A percentile compares a stretch with the other conserved stretches of the same genome.
Evolutionary conservation across 495 filamentous ascomycete genomes (phyloP).

Genomic region (Neurospora sp.): DNA sequence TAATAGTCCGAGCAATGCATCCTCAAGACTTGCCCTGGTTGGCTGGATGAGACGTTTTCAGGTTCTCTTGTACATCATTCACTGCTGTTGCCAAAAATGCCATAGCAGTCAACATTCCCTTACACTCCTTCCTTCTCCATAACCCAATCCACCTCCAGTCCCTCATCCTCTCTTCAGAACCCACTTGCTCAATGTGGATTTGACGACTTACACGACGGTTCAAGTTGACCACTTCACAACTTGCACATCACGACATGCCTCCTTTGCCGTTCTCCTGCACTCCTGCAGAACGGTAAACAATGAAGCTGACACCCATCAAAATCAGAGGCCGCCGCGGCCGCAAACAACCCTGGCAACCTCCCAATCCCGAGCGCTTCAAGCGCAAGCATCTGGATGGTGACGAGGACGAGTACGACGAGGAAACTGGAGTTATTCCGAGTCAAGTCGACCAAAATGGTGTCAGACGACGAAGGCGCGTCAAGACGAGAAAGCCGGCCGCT

Average conservation of each 20-base stretch:
- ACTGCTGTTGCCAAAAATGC: not conserved
- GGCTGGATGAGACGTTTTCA: not conserved
- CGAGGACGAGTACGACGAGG: not conserved
- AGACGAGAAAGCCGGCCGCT: conserved; percentile 12
- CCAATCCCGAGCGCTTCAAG: conserved; percentile 1
- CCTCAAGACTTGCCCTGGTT: not conserved
- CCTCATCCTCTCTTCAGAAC: not conserved
- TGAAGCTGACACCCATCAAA: conserved; percentile 17
- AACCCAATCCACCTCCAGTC: not conserved
- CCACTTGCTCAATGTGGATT: not conserved
- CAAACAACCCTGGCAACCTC: conserved; percentile 10
- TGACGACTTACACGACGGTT: not conserved
- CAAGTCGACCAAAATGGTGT: not conserved
- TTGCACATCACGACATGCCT: not conserved
- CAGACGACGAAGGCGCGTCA: not conserved
- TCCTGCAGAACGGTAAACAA: not conserved
- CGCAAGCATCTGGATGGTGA: conserved; percentile 1
- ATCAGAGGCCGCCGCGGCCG: conserved; percentile 13
- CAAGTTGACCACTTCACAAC: not conserved
- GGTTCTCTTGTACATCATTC: not conserved
- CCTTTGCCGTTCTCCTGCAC: not conserved
- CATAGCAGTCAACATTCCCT: not conserved
- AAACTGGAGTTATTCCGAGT: not conserved
- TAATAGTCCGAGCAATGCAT: too few relatives aligned
- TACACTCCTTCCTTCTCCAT: not conserved